Base-by-base conservation (phyloP, 257 asterid species). In the Solanum sejunctum region DNA sequence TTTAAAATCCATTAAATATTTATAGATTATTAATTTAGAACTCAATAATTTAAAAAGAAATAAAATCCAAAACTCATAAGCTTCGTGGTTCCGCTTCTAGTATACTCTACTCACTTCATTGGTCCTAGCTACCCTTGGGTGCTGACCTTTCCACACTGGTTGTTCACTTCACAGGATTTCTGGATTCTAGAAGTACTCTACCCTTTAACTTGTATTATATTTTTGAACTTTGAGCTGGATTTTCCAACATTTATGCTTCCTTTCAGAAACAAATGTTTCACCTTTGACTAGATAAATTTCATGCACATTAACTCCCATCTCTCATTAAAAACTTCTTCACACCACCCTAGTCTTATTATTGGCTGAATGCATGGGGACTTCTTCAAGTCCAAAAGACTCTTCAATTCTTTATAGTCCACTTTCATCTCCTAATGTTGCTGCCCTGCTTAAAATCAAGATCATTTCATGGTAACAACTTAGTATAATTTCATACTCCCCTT, bases 401-500 rank as follows among this genome's bases (percentile, higher is more conserved):
- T 81, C 91, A 16, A 79, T 86, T 32, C 88, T 85, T 77, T 91
- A 91, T 9, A 93, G 93, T 84, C 93, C 93, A 75, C 89, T 87
- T 77, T 87, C 91, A 54, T 92, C 97, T 83, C 94, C 97, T 41
- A 92, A 91, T 66, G 92, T 93, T 43, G 85, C 90, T 55, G 96
- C 95, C 83, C 84, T 93, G 28, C 93, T 92, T 71, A 89, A 93
- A 82, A 93, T 93, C 96, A 93, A 92, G 92, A 89, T 91, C 82
- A 89, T 92, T 84, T 90, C 98, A 77, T 90, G 98, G 98, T 93
- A 88, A 43, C 84, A 32, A 64, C 32, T 21, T 55, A 13, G 32
- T 15, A 16, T 58, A 20, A 58, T 58, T 77, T 11, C 17, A 39
- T 67, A 61, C 36, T 17, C 49, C 61, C 7, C 61, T 55, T 47